Percentiles rank a stretch among this genome's conserved stretches.
Conservation (phyloP, 352 stramenopile species). For the Pseudoperonospora humuli region DNA sequence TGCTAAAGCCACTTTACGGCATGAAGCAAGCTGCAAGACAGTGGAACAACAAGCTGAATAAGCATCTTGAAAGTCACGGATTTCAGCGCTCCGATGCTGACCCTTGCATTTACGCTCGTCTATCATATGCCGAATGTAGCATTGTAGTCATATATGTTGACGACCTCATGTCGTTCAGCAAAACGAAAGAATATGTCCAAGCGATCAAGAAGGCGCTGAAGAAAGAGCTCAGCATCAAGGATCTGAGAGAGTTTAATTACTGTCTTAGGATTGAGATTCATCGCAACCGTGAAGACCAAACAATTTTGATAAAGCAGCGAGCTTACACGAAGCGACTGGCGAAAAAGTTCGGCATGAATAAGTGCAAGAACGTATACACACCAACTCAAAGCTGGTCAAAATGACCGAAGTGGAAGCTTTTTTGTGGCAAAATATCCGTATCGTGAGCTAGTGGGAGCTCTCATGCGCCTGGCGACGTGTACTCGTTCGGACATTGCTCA, state of each 20-base stretch:
- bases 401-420: not conserved
- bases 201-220: not conserved
- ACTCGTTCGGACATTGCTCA: not conserved
- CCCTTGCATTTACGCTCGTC: constrained; percentile 3
- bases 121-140: not conserved
- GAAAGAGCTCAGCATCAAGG: not conserved
- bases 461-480: not conserved
- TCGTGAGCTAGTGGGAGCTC: not conserved
- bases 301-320: not conserved
- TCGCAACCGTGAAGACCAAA: not conserved
- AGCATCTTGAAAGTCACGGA: not conserved
- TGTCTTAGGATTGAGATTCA: not conserved
- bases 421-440: too few relatives aligned
- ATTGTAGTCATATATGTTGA: not conserved
- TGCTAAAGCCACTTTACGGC: too few relatives aligned
- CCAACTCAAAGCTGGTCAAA: not conserved
- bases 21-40: constrained; percentile 3
- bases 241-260: not conserved
- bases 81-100: constrained; percentile 1
- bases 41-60: too few relatives aligned
- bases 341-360: too few relatives aligned
- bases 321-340: not conserved
- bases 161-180: too few relatives aligned
- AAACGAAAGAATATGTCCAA: not conserved
- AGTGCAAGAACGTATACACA: too few relatives aligned